Base-by-base conservation (phyloP, 2,329 filamentous ascomycete species). In the Fusarium marasasianum region DNA sequence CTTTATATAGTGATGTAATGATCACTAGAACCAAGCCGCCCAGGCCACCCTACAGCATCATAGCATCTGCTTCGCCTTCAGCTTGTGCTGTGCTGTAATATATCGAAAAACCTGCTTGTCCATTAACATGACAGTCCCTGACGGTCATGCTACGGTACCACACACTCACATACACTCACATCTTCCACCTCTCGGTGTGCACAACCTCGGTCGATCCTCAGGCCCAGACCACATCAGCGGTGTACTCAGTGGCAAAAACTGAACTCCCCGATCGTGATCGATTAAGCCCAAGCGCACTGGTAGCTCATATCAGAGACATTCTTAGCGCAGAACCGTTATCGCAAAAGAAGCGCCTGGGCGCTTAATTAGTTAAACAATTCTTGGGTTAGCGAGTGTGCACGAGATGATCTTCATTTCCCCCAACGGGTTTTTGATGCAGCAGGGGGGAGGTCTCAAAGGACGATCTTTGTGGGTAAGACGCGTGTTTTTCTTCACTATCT, bases 371-470 rank as follows among this genome's bases (percentile, higher is more conserved):
- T 40, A n/a, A 31, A 40, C 15, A 54, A 18, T 9, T 38, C 12
- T 29, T 44, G 31, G 7, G 31, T 58, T 56, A 56, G 37, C 43
- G 37, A 24, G 38, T 22, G 50, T 69, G 68, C 53, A 66, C 33
- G 61, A 76, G 75, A 76, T 76, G 74, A 76, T 76, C 74, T 75
- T 76, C 74, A 76, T 76, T 76, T 76, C 64, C 74, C 56, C 71
- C 59, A 72, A 72, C 70, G 63, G 45, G 56, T 26, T 62, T 66
- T 48, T 72, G 69, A 69, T 72, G 67, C 43, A 68, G 35, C 51
- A 68, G 44, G 55, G 66, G 66, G 48, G 41, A 38, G 51, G 35
- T 6, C 20, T 58, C 24, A 24, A 44, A 41, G 22, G 53, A 51
- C 48, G 66, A 76, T 74, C 69, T 54, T 40, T 69, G 73, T 68